These are phyloP conservation scores for Elsinoe fawcettii DNA, from an alignment of 2,329 filamentous ascomycete species.

Conservation along the genomic window DNA sequence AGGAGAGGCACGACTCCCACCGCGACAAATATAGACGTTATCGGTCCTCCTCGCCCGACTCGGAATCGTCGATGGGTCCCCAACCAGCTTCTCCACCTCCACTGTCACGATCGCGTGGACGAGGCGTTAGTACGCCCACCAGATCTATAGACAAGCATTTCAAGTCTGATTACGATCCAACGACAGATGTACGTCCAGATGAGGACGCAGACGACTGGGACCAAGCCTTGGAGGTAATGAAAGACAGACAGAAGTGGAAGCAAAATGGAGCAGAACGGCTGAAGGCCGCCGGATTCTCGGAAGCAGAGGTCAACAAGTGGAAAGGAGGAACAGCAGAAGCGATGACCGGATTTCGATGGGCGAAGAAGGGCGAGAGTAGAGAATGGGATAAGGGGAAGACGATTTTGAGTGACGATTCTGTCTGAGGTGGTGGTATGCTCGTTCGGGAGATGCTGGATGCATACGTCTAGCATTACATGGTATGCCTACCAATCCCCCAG, in stretches of 20 bases:
- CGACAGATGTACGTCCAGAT: conserved; percentile 46
- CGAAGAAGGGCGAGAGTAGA: conserved; percentile 44
- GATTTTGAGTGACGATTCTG: background rate
- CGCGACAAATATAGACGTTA: background rate
- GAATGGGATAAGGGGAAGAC: conserved; percentile 62
- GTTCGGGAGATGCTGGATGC: no score
- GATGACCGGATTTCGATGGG: conserved; percentile 40
- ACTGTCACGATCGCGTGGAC: conserved; percentile 53
- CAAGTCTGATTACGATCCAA: conserved; percentile 55
- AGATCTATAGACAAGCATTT: conserved; percentile 77
- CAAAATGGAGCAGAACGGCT: conserved; percentile 68
- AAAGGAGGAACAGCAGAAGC: conserved; percentile 55
- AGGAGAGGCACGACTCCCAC: background rate
- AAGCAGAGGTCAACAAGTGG: conserved; percentile 66
- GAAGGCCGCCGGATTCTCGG: conserved; percentile 68
- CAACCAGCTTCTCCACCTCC: conserved; percentile 45
- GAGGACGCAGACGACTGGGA: conserved; percentile 62
- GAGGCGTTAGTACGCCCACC: conserved; percentile 52
- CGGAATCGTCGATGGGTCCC: conserved; percentile 58
- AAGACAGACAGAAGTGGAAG: conserved; percentile 72
- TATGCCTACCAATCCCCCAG: no score
- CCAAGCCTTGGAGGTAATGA: conserved; percentile 65
- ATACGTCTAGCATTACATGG: no score
- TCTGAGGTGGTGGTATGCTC: background rate
- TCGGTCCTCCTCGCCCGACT: background rate